Base-by-base conservation (phyloP, 2,329 filamentous ascomycete genomes). In the Cordyceps militaris region DNA sequence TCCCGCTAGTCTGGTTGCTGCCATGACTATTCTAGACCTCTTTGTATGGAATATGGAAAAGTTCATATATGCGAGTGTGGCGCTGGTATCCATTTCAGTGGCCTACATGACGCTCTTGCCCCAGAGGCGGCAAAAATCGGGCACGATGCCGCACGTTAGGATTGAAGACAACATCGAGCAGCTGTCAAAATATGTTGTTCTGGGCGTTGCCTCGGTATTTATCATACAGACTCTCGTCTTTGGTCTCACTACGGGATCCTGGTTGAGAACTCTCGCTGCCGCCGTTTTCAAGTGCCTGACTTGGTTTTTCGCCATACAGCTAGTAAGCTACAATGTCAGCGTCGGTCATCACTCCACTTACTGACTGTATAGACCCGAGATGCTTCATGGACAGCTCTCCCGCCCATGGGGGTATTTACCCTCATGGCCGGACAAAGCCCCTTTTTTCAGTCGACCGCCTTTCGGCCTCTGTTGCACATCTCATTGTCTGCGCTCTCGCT, bases 261-360 rank as follows among this genome's bases (percentile, higher is more conserved):
- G 42, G 2, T 6, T 32, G 6, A 13, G 48, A n/a, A 48, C 24
- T 4, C 3, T 53, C 19, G 24, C 32, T 6, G 11, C 38, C 11
- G 56, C 40, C 10, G 11, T 49, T 8, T 58, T 58, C n/a, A 76
- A 75, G 23, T 67, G 69, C 0, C 57, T 64, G 0, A 63, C 66
- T 2, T 77, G 73, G 73, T 71, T 66, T 55, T 74, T 70, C 28
- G 63, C 62, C 0, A 66, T 70, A 3, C 65, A 66, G 44, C 61
- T 66, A 8, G 72, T 76, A 62, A 5, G 69, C 9, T 5, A 10
- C 13, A 10, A 23, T 13, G 19, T 13, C 19, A 16, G 21, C 34
- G 7, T 24, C 10, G 0, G 3, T 1, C 7, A 0, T 1, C n/a
- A 4, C 26, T 36, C 4, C 3, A 1, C 24, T 62, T 28, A 53